phyloP scores from a whole-genome alignment of 768 basidiomycete genomes.

The Tulasnella sp. region DNA sequence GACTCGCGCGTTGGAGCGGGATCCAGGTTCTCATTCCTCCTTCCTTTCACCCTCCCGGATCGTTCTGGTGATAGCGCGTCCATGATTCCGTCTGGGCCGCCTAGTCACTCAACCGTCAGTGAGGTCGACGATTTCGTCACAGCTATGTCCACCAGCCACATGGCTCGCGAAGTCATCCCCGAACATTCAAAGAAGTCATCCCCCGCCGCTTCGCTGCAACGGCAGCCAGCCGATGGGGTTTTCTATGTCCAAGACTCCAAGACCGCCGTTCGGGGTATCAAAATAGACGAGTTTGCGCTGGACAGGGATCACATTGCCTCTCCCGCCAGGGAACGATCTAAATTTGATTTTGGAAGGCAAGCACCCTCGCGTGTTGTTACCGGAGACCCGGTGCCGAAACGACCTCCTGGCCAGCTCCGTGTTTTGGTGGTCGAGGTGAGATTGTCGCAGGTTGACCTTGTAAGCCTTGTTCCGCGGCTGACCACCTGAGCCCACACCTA shows the following conservation, averaged over 20 bases:
- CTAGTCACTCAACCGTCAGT: slow-evolving; percentile 18
- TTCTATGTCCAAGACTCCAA: slow-evolving; percentile 21
- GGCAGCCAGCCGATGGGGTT: slow-evolving; percentile 16
- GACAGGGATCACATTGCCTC: slow-evolving; percentile 7
- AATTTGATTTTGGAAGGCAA: neutral
- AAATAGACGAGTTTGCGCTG: slow-evolving; percentile 21
- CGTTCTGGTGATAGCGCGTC: slow-evolving; percentile 17
- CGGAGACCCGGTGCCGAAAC: neutral
- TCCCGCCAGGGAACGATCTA: no score
- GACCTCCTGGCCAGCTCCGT: slow-evolving; percentile 27
- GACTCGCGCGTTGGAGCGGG: slow-evolving; percentile 59
- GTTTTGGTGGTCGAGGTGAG: slow-evolving; percentile 61
- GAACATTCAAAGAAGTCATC: neutral
- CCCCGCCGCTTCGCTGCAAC: neutral
- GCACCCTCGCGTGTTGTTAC: neutral
- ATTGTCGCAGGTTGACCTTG: neutral
- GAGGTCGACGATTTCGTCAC: slow-evolving; percentile 42
- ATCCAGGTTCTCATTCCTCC: slow-evolving; percentile 60
- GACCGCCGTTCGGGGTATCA: slow-evolving; percentile 20
- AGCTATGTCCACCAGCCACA: slow-evolving; percentile 35
- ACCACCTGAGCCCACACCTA: neutral
- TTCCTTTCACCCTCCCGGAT: slow-evolving; percentile 45
- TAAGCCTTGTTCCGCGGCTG: no score
- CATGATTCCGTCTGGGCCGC: neutral
- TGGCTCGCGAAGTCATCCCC: slow-evolving; percentile 17